Evolutionary conservation across 1,284 basidiomycete genomes (phyloP).

Genomic region (Fistulina hepatica): DNA sequence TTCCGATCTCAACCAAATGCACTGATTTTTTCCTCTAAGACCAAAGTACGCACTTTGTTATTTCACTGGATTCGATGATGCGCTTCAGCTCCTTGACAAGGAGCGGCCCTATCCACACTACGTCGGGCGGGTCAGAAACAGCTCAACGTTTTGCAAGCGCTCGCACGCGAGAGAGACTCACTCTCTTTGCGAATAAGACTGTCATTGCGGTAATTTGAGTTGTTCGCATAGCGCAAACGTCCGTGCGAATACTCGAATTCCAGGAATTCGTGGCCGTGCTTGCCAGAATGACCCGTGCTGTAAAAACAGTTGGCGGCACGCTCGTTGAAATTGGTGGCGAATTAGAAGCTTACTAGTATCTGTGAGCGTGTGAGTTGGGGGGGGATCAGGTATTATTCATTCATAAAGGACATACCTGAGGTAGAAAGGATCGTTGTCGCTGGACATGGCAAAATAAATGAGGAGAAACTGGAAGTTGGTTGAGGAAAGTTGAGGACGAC

Average conservation of each 20-base stretch:
- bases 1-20: background rate
- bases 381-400: constrained; percentile 1
- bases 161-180: constrained; percentile 32
- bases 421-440: constrained; percentile 71
- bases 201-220: constrained; percentile 98
- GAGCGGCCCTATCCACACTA: constrained; percentile 91
- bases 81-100: constrained; percentile 91
- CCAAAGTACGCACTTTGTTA: constrained; percentile 68
- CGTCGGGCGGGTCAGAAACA: too few relatives aligned
- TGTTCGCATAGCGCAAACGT: constrained; percentile 94
- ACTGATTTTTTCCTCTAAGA: background rate
- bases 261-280: constrained; percentile 95
- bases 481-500: background rate
- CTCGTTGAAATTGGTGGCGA: constrained; percentile 2
- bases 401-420: constrained; percentile 46
- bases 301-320: constrained; percentile 9
- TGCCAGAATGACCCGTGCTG: constrained; percentile 91
- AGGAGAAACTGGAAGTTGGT: background rate
- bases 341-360: constrained; percentile 67
- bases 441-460: constrained; percentile 7
- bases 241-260: constrained; percentile 98
- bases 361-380: constrained; percentile 21
- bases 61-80: constrained; percentile 91
- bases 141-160: background rate
- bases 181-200: constrained; percentile 97